phyloP scores from a whole-genome alignment of 495 filamentous ascomycete species.

The Cenococcum geophilum region DNA sequence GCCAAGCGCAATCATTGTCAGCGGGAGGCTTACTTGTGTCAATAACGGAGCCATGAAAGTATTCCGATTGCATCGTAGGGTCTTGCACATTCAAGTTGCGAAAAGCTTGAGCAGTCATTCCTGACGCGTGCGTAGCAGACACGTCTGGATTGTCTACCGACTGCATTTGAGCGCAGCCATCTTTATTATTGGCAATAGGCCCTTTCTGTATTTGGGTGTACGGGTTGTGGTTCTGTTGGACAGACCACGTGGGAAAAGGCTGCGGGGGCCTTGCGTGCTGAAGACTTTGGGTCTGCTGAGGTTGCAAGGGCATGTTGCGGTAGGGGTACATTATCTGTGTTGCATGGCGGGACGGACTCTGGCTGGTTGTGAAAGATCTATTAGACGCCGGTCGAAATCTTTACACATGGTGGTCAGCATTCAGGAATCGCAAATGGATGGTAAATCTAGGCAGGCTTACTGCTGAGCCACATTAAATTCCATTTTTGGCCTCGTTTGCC shows the following conservation, averaged over 20 bases:
- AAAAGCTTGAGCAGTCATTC: conserved; percentile 14
- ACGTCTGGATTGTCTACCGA: conserved; percentile 1
- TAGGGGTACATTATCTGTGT: conserved; percentile 33
- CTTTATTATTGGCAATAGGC: conserved; percentile 11
- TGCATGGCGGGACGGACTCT: conserved; percentile 21
- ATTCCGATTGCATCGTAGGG: conserved; percentile 16
- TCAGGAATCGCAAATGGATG: not conserved
- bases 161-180: conserved; percentile 7
- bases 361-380: conserved; percentile 27
- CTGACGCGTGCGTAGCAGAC: conserved; percentile 16
- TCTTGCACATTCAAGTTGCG: conserved; percentile 15
- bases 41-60: conserved; percentile 23
- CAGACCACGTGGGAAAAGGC: conserved; percentile 24
- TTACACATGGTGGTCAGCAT: conserved; percentile 20
- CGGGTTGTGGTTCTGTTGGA: conserved; percentile 24
- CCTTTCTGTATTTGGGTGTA: conserved; percentile 23
- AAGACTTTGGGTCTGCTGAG: conserved; percentile 18
- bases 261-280: conserved; percentile 26
- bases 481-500: conserved; percentile 28
- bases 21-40: conserved; percentile 26
- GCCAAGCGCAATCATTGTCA: not conserved
- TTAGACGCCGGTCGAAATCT: conserved; percentile 31
- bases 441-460: conserved; percentile 20
- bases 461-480: conserved; percentile 37
- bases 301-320: conserved; percentile 24